Evolutionary conservation across 176 grass and related monocot species (phyloP).

Genomic region (Calamus simplicifolius): DNA sequence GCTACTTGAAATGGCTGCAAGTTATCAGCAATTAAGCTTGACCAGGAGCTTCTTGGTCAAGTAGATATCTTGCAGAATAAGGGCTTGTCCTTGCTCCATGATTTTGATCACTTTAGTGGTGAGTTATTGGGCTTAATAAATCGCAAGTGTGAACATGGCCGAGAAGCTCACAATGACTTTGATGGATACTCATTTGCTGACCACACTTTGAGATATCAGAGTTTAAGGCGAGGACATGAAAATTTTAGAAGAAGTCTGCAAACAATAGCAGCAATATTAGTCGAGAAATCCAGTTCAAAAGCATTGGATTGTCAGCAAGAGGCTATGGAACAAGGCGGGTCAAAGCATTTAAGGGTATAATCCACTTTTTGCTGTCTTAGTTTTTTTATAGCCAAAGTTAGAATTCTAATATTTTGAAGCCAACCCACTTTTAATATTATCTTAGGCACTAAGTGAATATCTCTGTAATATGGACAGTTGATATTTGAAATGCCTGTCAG

Average conservation of each 20-base stretch:
- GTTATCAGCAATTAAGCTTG: constrained; percentile 39
- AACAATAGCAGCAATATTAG: constrained; percentile 23
- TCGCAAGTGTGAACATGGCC: constrained; percentile 28
- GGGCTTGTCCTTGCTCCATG: constrained; percentile 58
- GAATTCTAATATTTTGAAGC: too few relatives aligned
- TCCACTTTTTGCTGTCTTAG: too few relatives aligned
- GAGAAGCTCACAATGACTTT: constrained; percentile 12
- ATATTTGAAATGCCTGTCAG: too few relatives aligned
- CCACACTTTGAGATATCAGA: constrained; percentile 56
- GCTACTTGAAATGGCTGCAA: constrained; percentile 34
- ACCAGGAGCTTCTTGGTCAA: constrained; percentile 40
- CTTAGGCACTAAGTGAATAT: too few relatives aligned
- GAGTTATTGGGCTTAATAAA: constrained; percentile 49
- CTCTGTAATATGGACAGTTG: too few relatives aligned
- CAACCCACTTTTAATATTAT: too few relatives aligned
- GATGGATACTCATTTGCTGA: constrained; percentile 27
- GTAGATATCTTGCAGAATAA: constrained; percentile 61
- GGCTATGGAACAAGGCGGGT: neutral
- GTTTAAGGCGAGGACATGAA: constrained; percentile 51
- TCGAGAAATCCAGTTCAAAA: constrained; percentile 39
- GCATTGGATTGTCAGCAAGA: neutral
- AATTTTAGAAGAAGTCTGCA: constrained; percentile 60
- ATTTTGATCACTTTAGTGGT: constrained; percentile 37
- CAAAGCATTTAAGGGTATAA: too few relatives aligned
- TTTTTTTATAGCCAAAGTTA: too few relatives aligned